A percentile compares a stretch with the other conserved stretches of the same genome.
Evolutionary conservation across 2,329 filamentous ascomycete species (phyloP).

Genomic region (Teratosphaeriaceae sp.): DNA sequence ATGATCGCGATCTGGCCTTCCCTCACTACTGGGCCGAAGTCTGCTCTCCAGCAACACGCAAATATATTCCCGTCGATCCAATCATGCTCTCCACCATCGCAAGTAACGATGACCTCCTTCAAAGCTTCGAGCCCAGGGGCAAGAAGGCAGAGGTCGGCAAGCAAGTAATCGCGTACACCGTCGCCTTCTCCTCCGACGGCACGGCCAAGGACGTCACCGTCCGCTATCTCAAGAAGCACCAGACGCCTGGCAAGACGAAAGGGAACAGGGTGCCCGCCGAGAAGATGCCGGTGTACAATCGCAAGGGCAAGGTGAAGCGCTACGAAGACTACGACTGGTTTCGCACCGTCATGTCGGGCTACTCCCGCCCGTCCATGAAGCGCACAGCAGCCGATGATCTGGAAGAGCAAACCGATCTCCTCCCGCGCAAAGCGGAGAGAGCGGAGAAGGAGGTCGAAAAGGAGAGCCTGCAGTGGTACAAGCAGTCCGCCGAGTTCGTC

Average conservation of each 20-base stretch:
- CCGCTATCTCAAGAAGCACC: constrained; percentile 74
- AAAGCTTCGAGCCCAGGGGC: constrained; percentile 75
- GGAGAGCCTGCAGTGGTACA: constrained; percentile 77
- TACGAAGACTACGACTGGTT: constrained; percentile 88
- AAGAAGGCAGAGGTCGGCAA: constrained; percentile 76
- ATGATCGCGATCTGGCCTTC: constrained; percentile 71
- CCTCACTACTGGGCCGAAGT: constrained; percentile 94
- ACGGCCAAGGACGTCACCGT: constrained; percentile 94
- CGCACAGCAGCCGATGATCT: constrained; percentile 67
- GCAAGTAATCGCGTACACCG: constrained; percentile 83
- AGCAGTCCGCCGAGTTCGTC: constrained; percentile 76
- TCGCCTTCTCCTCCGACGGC: constrained; percentile 75
- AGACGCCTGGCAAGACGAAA: constrained; percentile 84
- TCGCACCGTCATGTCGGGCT: constrained; percentile 68
- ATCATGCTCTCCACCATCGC: constrained; percentile 63
- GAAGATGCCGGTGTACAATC: constrained; percentile 73
- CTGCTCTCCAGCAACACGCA: constrained; percentile 72
- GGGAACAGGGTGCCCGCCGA: constrained; percentile 71
- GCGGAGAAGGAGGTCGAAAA: constrained; percentile 43
- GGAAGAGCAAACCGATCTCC: constrained; percentile 73
- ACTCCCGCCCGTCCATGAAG: constrained; percentile 48
- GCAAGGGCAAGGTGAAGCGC: constrained; percentile 66
- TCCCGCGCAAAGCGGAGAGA: constrained; percentile 56
- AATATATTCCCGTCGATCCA: constrained; percentile 72
- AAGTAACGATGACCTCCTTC: constrained; percentile 63